Conservation (phyloP, 1,284 basidiomycete genomes). For the Cerrena zonata region DNA sequence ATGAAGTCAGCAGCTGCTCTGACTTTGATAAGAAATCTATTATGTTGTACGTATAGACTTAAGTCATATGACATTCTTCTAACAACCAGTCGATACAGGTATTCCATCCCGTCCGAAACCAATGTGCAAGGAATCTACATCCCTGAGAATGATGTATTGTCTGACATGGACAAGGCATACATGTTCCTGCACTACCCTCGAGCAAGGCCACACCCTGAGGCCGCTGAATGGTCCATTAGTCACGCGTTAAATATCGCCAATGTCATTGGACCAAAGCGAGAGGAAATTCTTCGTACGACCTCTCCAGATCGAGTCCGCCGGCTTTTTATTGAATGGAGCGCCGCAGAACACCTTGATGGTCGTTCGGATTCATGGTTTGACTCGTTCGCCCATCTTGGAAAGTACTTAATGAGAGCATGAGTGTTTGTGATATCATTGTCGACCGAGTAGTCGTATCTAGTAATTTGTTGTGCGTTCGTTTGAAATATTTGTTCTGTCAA, state of each 20-base stretch:
- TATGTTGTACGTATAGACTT: slow-evolving; percentile 3
- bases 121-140: neutral
- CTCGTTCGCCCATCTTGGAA: no score
- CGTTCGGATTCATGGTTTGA: no score
- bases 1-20: slow-evolving; percentile 18
- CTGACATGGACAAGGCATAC: slow-evolving; percentile 8
- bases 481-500: no score
- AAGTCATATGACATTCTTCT: neutral
- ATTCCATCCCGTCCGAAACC: neutral
- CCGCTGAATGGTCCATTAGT: slow-evolving; percentile 2
- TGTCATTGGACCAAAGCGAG: no score
- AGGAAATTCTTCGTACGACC: no score
- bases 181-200: slow-evolving; percentile 5
- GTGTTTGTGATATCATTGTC: no score
- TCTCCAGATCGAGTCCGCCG: no score
- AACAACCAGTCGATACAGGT: slow-evolving; percentile 1
- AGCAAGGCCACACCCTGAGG: neutral
- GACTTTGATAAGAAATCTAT: slow-evolving; percentile 15
- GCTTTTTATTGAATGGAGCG: no score
- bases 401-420: no score
- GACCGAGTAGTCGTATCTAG: no score
- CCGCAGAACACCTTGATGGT: no score
- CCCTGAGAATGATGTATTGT: slow-evolving; percentile 3
- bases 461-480: no score
- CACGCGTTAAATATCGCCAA: slow-evolving; percentile 2